Base-by-base conservation (phyloP, 306 rosid species). In the Hippophae gyantsensis region DNA sequence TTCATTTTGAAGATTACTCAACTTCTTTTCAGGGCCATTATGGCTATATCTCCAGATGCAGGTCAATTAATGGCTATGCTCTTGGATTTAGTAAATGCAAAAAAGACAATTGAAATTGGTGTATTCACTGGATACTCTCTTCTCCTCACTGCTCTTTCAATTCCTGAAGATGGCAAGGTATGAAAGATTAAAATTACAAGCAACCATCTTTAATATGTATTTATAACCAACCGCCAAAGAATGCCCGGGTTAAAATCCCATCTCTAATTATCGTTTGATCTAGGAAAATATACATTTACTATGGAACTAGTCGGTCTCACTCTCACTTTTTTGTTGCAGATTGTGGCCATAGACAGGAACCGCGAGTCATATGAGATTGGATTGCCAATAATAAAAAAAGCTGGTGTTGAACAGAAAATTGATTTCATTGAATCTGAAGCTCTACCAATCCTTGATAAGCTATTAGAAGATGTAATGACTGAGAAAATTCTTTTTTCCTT, bases 361-460 rank as follows among this genome's bases (percentile, higher is more conserved):
- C 79, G 78, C 10, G 67, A 76, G 23, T 7, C 72, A 10, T 86
- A 73, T 52, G 87, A 86, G 65, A 63, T 80, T 26, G 89, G 94
- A 6, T 49, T 78, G 13, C 94, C 89, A 3, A 58, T 80, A 38
- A 78, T 78, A 0, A 78, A 47, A 72, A 86, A 76, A 66, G 85
- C 87, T 3, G 87, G 94, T 8, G 76, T 86, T 7, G 83, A 78
- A 51, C 81, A 86, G 74, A 86, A 86, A 75, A 80, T 82, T 43
- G 72, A 78, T 56, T 78, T 78, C 66, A 64, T 82, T 0, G 73
- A 82, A 45, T 86, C 87, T 5, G 69, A 70, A 2, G 87, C 86
- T 53, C 62, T 76, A n/a, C 85, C 81, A 25, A 13, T 80, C 64
- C 72, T 80, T 56, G 85, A 78, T 60, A 67, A 75, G 43, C 75